These are phyloP conservation scores for Tubosaeta sp. DNA, from an alignment of 768 basidiomycete genomes.

Conservation along the genomic window DNA sequence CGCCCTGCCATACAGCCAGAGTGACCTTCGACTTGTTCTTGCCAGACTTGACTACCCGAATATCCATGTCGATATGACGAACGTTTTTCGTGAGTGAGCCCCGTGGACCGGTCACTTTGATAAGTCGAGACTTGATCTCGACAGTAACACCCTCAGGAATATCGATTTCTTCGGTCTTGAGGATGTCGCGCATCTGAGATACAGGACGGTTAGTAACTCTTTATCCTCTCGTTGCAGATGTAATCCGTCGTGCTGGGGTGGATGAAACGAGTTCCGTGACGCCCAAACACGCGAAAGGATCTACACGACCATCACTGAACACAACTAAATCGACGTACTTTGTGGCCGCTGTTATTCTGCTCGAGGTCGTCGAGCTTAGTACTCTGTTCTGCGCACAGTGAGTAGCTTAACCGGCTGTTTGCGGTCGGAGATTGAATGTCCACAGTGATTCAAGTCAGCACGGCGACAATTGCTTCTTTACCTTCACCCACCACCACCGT, in stretches of 20 bases:
- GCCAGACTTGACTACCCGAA: conserved; percentile 68
- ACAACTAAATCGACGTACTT: conserved; percentile 22
- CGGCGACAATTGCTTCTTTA: conserved; percentile 32
- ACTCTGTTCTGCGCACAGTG: conserved; percentile 2
- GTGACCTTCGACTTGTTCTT: conserved; percentile 72
- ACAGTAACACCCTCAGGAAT: conserved; percentile 85
- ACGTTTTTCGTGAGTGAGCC: conserved; percentile 90
- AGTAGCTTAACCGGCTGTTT: conserved; percentile 18
- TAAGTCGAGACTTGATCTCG: conserved; percentile 83
- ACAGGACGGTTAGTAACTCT: conserved; percentile 21
- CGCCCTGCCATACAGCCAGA: conserved; percentile 96
- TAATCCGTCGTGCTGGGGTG: conserved; percentile 36
- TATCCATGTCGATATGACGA: conserved; percentile 93
- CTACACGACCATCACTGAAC: not conserved
- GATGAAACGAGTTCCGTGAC: conserved; percentile 2
- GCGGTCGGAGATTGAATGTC: conserved; percentile 36
- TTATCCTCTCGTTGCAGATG: conserved; percentile 30
- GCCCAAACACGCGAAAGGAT: not conserved
- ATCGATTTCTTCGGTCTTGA: conserved; percentile 89
- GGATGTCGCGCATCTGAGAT: conserved; percentile 83
- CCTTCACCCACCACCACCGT: conserved; percentile 46
- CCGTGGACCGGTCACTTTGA: conserved; percentile 89
- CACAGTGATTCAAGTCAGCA: conserved; percentile 18
- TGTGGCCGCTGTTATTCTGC: conserved; percentile 23
- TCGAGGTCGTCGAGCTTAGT: conserved; percentile 22